A percentile compares a stretch with the other conserved stretches of the same genome.
These are phyloP conservation scores for Coccinonectria pachysandricola DNA, from an alignment of 2,329 filamentous ascomycete genomes.

Conservation along the genomic window DNA sequence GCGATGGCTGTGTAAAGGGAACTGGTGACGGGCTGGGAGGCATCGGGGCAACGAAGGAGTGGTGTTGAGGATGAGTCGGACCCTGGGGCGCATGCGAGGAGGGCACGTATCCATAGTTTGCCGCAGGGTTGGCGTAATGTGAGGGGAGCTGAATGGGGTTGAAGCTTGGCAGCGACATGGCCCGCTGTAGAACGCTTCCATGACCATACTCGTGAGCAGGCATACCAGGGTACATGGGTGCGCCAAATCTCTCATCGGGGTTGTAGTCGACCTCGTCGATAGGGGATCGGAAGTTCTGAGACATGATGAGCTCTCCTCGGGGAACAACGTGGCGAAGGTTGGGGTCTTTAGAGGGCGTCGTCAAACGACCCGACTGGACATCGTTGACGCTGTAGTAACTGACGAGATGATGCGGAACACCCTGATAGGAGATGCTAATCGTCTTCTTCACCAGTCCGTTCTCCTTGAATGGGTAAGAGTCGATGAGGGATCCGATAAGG, in stretches of 20 bases:
- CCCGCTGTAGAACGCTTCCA: slow-evolving; percentile 14
- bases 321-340: slow-evolving; percentile 34
- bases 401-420: slow-evolving; percentile 73
- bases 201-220: slow-evolving; percentile 7
- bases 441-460: slow-evolving; percentile 86
- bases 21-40: slow-evolving; percentile 8
- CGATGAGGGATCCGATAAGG: slow-evolving; percentile 73
- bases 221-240: slow-evolving; percentile 6
- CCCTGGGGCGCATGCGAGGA: slow-evolving; percentile 2
- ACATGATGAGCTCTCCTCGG: slow-evolving; percentile 46
- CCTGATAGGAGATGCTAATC: slow-evolving; percentile 66
- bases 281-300: slow-evolving; percentile 57
- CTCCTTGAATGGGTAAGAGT: slow-evolving; percentile 79
- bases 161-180: slow-evolving; percentile 16
- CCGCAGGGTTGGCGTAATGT: slow-evolving; percentile 2
- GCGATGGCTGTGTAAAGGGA: slow-evolving; percentile 6
- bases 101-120: slow-evolving; percentile 6
- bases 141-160: slow-evolving; percentile 6
- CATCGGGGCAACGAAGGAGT: slow-evolving; percentile 6
- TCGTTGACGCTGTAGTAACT: slow-evolving; percentile 82
- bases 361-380: slow-evolving; percentile 52
- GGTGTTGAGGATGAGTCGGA: slow-evolving; percentile 5
- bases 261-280: slow-evolving; percentile 46
- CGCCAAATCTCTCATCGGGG: slow-evolving; percentile 3
- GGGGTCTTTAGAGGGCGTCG: slow-evolving; percentile 43